A percentile compares a stretch with the other conserved stretches of the same genome.
Evolutionary conservation across 768 basidiomycete genomes (phyloP).

Genomic region (Tubosaeta sp.): DNA sequence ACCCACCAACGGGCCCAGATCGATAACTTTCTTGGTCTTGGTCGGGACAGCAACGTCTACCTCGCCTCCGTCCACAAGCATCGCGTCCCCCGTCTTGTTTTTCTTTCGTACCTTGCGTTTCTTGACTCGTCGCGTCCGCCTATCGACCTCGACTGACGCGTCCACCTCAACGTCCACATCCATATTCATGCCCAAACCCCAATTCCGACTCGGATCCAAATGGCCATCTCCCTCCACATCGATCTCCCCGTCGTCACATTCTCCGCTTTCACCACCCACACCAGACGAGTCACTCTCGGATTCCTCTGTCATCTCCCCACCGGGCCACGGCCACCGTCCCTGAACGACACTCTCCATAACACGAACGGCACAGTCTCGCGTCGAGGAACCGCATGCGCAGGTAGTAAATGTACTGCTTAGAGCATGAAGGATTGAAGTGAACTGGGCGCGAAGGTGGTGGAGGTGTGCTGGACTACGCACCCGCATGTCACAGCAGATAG

Average conservation of each 20-base stretch:
- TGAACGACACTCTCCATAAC: constrained; percentile 67
- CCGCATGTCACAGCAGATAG: not conserved
- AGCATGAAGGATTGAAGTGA: constrained; percentile 66
- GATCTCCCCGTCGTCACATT: constrained; percentile 16
- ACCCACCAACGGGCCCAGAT: constrained; percentile 66
- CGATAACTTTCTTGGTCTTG: constrained; percentile 20
- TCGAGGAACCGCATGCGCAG: constrained; percentile 65
- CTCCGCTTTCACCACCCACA: constrained; percentile 11
- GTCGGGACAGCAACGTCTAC: not conserved
- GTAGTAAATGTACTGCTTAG: constrained; percentile 68
- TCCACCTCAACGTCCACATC: constrained; percentile 24
- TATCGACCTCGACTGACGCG: constrained; percentile 2
- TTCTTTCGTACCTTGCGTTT: constrained; percentile 22
- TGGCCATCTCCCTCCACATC: constrained; percentile 25
- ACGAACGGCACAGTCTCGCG: constrained; percentile 58
- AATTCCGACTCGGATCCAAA: constrained; percentile 6
- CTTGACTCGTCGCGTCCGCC: constrained; percentile 10
- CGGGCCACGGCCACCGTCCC: constrained; percentile 29
- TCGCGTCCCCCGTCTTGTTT: constrained; percentile 29
- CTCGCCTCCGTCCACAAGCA: not conserved
- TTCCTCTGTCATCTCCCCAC: constrained; percentile 24
- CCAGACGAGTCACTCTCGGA: constrained; percentile 20
- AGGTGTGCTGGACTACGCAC: constrained; percentile 43
- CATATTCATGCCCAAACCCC: constrained; percentile 22
- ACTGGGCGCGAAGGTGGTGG: constrained; percentile 55